Evolutionary conservation across 495 filamentous ascomycete species (phyloP).

Genomic region (Bathelium albidoporum): DNA sequence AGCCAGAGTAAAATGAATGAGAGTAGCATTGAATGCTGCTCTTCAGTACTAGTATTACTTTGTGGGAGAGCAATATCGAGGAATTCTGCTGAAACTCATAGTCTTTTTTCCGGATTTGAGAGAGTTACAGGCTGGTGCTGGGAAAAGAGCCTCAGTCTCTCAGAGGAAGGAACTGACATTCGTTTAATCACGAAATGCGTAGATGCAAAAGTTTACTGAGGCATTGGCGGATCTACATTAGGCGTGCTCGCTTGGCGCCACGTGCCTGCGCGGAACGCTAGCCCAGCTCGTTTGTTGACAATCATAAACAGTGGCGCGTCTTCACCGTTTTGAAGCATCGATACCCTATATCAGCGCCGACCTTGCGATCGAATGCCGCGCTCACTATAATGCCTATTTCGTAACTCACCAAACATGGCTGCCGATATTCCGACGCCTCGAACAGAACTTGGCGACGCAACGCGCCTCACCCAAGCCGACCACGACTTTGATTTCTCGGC

Average conservation of each 20-base stretch:
- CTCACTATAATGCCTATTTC: background rate
- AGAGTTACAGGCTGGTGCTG: no score
- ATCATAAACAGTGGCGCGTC: slow-evolving; percentile 8
- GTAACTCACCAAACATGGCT: background rate
- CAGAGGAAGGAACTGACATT: no score
- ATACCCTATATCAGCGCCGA: slow-evolving; percentile 16
- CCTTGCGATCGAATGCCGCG: slow-evolving; percentile 49
- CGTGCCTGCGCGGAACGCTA: slow-evolving; percentile 17
- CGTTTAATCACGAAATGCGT: no score
- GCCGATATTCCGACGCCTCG: slow-evolving; percentile 17
- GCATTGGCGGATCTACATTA: background rate
- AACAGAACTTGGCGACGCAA: slow-evolving; percentile 48
- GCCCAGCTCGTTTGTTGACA: slow-evolving; percentile 14
- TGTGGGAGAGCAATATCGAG: no score
- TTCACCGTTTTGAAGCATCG: background rate
- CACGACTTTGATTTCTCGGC: slow-evolving; percentile 69
- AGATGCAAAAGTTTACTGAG: no score
- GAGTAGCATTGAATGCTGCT: no score
- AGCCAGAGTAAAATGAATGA: no score
- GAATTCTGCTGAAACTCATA: no score
- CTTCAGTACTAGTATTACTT: no score
- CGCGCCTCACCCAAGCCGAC: slow-evolving; percentile 56
- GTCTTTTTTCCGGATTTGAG: no score
- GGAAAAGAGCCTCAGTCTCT: no score
- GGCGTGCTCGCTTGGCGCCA: slow-evolving; percentile 10